These are phyloP conservation scores for Ambrosiella xylebori DNA, from an alignment of 2,329 filamentous ascomycete species.

Conservation along the genomic window DNA sequence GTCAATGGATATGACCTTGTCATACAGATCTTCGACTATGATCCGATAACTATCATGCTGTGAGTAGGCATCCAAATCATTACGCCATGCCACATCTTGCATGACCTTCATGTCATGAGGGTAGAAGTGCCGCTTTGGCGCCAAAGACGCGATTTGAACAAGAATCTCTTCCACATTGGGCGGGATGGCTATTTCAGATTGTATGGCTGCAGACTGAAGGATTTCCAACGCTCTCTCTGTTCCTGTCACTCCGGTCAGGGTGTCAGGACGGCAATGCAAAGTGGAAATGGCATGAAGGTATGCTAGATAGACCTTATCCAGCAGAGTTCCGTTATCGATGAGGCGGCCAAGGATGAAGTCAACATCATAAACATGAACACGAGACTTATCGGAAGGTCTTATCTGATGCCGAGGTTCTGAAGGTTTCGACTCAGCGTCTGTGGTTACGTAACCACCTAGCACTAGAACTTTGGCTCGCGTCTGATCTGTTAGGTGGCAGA, in stretches of 20 bases:
- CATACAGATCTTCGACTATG: not conserved
- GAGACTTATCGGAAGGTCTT: not conserved
- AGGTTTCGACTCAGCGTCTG: not conserved
- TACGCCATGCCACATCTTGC: slow-evolving; percentile 29
- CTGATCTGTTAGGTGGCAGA: slow-evolving; percentile 17
- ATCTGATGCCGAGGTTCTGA: not conserved
- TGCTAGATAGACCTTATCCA: slow-evolving; percentile 33
- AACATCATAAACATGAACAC: slow-evolving; percentile 28
- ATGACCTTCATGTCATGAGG: slow-evolving; percentile 24
- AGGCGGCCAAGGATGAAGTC: slow-evolving; percentile 33
- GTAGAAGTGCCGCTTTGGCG: slow-evolving; percentile 29
- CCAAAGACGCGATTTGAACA: slow-evolving; percentile 22
- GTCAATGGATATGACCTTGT: not conserved
- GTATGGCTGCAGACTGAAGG: slow-evolving; percentile 29
- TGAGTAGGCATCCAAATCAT: slow-evolving; percentile 22
- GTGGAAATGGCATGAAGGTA: slow-evolving; percentile 40
- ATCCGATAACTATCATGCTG: slow-evolving; percentile 23
- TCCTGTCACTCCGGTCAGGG: slow-evolving; percentile 31
- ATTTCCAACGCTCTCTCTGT: slow-evolving; percentile 36
- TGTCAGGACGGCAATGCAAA: slow-evolving; percentile 29
- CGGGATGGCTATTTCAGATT: slow-evolving; percentile 28
- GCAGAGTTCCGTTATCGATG: slow-evolving; percentile 30
- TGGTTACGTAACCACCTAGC: not conserved
- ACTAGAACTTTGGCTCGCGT: slow-evolving; percentile 23
- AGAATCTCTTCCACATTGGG: slow-evolving; percentile 22